Evolutionary conservation across 2,329 filamentous ascomycete genomes (phyloP).

Genomic region (Diaporthe ilicicola): DNA sequence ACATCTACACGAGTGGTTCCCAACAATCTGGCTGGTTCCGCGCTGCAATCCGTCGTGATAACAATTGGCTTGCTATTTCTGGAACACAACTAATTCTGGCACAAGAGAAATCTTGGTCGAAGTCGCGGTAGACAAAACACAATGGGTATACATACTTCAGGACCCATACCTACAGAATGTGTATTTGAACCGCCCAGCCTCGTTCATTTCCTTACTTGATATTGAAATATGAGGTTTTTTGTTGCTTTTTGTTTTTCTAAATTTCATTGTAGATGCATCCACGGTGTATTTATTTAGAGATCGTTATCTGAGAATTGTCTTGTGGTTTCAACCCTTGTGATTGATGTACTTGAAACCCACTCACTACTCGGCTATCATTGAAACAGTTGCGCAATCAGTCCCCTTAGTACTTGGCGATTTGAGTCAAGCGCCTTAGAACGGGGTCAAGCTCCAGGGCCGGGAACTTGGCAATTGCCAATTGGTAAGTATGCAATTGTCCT

Average conservation of each 20-base stretch:
- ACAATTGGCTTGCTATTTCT: constrained; percentile 6
- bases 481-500: constrained; percentile 16
- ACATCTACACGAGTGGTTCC: background rate
- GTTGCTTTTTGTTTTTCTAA: no score
- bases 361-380: constrained; percentile 16
- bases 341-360: constrained; percentile 19
- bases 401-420: constrained; percentile 19
- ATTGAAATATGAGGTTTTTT: no score
- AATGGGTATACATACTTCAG: background rate
- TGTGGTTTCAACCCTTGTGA: constrained; percentile 21
- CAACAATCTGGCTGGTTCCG: background rate
- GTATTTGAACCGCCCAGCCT: background rate
- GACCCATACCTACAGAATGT: background rate
- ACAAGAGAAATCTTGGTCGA: background rate
- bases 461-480: constrained; percentile 23
- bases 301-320: background rate
- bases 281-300: constrained; percentile 1
- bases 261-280: constrained; percentile 1
- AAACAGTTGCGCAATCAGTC: constrained; percentile 14
- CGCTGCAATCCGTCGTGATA: background rate
- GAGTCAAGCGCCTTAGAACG: constrained; percentile 20
- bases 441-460: constrained; percentile 13
- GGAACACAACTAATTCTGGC: background rate
- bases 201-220: background rate
- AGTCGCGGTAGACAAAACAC: background rate